Conservation (phyloP, 352 stramenopile species). For the Halophytophthora batemanensis region DNA sequence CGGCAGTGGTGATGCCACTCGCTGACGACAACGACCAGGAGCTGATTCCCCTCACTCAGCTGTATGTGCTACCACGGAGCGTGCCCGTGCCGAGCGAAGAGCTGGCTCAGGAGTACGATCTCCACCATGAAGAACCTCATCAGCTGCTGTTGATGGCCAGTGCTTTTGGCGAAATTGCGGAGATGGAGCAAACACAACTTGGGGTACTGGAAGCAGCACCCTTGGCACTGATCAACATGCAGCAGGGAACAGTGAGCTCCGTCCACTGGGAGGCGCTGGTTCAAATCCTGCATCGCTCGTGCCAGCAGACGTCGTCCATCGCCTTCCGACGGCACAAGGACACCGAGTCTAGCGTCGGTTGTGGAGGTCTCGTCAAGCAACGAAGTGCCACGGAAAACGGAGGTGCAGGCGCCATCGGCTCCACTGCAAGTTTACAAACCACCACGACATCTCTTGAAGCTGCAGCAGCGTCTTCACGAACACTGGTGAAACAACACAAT, state of each 20-base stretch:
- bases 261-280: conserved; percentile 47
- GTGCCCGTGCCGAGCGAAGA: conserved; percentile 6
- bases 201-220: conserved; percentile 34
- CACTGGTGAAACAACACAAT: neutral
- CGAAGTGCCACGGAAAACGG: neutral
- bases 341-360: neutral
- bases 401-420: neutral
- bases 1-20: neutral
- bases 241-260: neutral
- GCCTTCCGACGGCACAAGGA: conserved; percentile 13
- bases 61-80: conserved; percentile 16
- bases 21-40: neutral
- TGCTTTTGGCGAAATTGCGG: conserved; percentile 22
- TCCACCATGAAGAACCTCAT: conserved; percentile 1
- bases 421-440: too few species aligned
- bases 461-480: neutral
- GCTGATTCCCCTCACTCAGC: conserved; percentile 2
- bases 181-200: conserved; percentile 33
- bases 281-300: conserved; percentile 36
- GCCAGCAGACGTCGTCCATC: conserved; percentile 22
- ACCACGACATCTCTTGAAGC: too few species aligned
- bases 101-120: too few species aligned
- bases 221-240: conserved; percentile 47
- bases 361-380: neutral
- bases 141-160: conserved; percentile 30